Evolutionary conservation across 73 alveolate species (phyloP).

Genomic region (Tetrahymena borealis): DNA sequence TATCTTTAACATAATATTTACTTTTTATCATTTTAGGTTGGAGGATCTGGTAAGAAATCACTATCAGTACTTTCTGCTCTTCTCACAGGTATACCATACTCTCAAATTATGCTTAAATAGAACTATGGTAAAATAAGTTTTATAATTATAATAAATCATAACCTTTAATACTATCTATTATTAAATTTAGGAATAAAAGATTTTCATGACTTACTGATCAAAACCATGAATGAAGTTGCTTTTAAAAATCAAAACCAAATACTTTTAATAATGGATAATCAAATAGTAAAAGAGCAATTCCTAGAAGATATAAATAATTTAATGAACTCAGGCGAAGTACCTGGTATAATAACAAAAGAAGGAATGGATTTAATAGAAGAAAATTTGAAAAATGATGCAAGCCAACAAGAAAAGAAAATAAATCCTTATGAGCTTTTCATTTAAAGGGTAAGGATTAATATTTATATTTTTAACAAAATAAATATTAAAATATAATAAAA

Average conservation of each 20-base stretch:
- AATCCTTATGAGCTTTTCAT: conserved; percentile 65
- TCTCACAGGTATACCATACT: conserved; percentile 67
- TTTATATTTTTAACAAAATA: too few relatives aligned
- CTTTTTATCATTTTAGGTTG: conserved; percentile 10
- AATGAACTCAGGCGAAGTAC: conserved; percentile 95
- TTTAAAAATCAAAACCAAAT: conserved; percentile 65
- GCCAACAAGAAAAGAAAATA: conserved; percentile 65
- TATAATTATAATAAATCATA: too few relatives aligned
- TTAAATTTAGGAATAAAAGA: conserved; percentile 19
- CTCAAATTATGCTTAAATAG: conserved; percentile 71
- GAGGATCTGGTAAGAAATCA: conserved; percentile 81
- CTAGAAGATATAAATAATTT: conserved; percentile 88
- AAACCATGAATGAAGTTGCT: conserved; percentile 67
- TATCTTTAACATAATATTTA: not conserved
- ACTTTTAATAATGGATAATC: conserved; percentile 77
- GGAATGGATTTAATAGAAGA: conserved; percentile 89
- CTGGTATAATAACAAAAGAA: conserved; percentile 88
- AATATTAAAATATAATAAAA: too few relatives aligned
- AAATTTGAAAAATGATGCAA: conserved; percentile 64
- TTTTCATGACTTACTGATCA: conserved; percentile 82
- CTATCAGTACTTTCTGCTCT: conserved; percentile 75
- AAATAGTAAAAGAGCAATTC: conserved; percentile 80
- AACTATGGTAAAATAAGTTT: conserved; percentile 64
- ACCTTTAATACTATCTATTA: not conserved
- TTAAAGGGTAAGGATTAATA: conserved; percentile 51